A percentile compares a stretch with the other conserved stretches of the same genome.
Evolutionary conservation across 148 eudicot genomes (phyloP).

Genomic region (Vaccinium vitisidaea): DNA sequence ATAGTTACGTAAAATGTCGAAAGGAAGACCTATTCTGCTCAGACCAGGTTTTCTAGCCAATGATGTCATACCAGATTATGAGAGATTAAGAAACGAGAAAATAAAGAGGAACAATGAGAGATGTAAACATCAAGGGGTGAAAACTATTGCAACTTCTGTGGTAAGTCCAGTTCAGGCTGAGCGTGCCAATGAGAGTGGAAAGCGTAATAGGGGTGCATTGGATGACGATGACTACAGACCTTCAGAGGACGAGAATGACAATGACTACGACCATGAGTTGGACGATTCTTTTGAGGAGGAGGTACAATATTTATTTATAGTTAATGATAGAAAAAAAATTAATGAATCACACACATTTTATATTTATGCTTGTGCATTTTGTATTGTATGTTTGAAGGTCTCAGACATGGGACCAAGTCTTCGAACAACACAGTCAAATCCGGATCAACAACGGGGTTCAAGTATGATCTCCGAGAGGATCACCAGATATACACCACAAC

Average conservation of each 20-base stretch:
- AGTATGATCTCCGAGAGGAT: too few species aligned
- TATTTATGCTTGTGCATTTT: too few species aligned
- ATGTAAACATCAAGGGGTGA: not conserved
- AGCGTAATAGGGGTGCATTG: not conserved
- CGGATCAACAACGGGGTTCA: too few species aligned
- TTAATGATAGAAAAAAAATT: too few species aligned
- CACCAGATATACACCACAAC: too few species aligned
- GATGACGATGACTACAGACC: not conserved
- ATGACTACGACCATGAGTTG: not conserved
- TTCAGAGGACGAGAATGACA: not conserved
- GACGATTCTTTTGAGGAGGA: too few species aligned
- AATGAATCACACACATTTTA: too few species aligned
- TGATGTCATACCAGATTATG: not conserved
- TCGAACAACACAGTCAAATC: too few species aligned
- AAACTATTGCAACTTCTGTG: not conserved
- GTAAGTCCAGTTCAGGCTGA: not conserved
- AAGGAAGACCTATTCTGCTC: not conserved
- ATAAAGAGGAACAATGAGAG: not conserved
- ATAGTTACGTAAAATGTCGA: not conserved
- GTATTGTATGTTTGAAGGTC: too few species aligned
- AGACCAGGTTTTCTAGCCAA: not conserved
- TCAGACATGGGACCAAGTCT: too few species aligned
- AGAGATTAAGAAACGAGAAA: not conserved
- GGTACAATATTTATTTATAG: too few species aligned
- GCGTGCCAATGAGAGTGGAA: not conserved